Conservation (phyloP, 495 filamentous ascomycete genomes). For the Podospora conica region DNA sequence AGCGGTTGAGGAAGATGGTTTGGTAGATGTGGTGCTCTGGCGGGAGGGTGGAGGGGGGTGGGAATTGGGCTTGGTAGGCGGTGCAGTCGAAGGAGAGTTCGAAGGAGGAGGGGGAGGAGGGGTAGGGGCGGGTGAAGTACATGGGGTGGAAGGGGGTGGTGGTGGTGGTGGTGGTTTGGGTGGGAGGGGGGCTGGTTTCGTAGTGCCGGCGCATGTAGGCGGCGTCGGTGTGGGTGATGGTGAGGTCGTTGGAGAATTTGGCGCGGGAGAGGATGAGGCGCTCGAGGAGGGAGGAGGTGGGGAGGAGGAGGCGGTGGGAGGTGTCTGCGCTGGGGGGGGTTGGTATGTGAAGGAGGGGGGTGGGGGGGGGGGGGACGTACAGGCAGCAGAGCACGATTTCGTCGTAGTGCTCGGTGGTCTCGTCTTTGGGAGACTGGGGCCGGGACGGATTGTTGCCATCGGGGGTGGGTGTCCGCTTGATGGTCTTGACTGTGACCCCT, state of each 20-base stretch:
- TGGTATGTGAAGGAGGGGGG: not conserved
- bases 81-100: conserved; percentile 87
- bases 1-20: conserved; percentile 74
- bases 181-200: conserved; percentile 57
- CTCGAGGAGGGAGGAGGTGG: conserved; percentile 58
- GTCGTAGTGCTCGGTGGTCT: conserved; percentile 49
- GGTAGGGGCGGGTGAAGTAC: conserved; percentile 73
- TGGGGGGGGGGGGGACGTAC: not conserved
- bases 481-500: conserved; percentile 48
- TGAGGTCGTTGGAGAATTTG: conserved; percentile 78
- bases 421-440: conserved; percentile 20
- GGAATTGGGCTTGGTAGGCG: conserved; percentile 81
- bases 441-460: conserved; percentile 36
- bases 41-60: conserved; percentile 37
- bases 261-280: conserved; percentile 62
- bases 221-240: conserved; percentile 73
- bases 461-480: conserved; percentile 24
- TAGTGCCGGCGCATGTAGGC: conserved; percentile 71
- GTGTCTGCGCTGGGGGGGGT: conserved; percentile 51
- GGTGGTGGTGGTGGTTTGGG: conserved; percentile 25
- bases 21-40: conserved; percentile 64
- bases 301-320: conserved; percentile 57
- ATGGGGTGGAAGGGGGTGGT: conserved; percentile 56
- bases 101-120: conserved; percentile 57
- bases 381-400: conserved; percentile 70